Conservation (phyloP, 1,284 basidiomycete genomes). For the Paramarasmius palmivorus region DNA sequence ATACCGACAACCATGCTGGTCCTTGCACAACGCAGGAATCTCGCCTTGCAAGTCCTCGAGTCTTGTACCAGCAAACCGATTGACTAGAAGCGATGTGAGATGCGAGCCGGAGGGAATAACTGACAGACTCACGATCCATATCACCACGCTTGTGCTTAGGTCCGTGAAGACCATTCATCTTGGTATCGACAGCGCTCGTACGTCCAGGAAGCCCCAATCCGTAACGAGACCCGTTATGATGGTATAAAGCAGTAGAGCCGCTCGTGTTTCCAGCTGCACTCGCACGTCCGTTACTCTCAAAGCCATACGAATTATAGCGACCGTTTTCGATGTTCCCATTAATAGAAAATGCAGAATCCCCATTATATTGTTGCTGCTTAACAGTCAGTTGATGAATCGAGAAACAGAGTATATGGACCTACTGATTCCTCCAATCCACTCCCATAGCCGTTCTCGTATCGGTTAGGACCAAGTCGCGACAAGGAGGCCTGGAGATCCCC, state of each 20-base stretch:
- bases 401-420: slow-evolving; percentile 23
- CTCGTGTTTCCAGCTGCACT: slow-evolving; percentile 50
- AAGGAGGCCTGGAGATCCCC: slow-evolving; percentile 69
- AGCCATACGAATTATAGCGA: slow-evolving; percentile 66
- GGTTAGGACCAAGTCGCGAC: slow-evolving; percentile 60
- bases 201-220: slow-evolving; percentile 64
- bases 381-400: slow-evolving; percentile 5
- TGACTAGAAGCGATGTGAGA: slow-evolving; percentile 55
- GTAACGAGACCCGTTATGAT: slow-evolving; percentile 76
- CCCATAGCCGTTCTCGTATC: slow-evolving; percentile 59
- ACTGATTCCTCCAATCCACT: slow-evolving; percentile 52
- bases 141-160: slow-evolving; percentile 93
- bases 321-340: slow-evolving; percentile 50
- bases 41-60: slow-evolving; percentile 96
- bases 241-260: slow-evolving; percentile 80
- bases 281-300: slow-evolving; percentile 50
- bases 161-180: slow-evolving; percentile 88
- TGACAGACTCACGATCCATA: slow-evolving; percentile 82
- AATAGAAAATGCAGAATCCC: slow-evolving; percentile 61
- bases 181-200: slow-evolving; percentile 53
- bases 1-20: slow-evolving; percentile 98
- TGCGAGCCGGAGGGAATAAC: slow-evolving; percentile 10
- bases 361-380: slow-evolving; percentile 49
- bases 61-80: slow-evolving; percentile 92
- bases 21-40: slow-evolving; percentile 93